Base-by-base conservation (phyloP, 2,329 filamentous ascomycete genomes). In the Sclerotinia spermophila region DNA sequence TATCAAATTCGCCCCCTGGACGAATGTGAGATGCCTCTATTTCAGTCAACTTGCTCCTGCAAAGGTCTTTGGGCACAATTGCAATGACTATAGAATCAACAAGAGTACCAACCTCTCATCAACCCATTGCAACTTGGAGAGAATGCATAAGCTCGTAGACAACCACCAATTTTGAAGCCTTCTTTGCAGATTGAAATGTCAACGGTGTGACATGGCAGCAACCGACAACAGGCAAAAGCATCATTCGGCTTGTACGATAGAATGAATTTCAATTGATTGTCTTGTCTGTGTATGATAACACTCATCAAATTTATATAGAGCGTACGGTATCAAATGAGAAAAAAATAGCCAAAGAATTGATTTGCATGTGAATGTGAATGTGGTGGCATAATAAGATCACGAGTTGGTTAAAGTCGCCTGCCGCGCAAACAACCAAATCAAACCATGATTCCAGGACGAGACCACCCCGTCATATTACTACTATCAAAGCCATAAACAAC, bases 331-430 rank as follows among this genome's bases (percentile, higher is more conserved):
- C 33, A 19, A 15, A 59, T 8, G 0, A 33, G 40, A 45, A 45
- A 35, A 35, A 3, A 62, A 61, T 24, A 45, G 19, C 27, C 3
- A 15, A 38, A 27, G 51, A 1, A 0, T 24, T n/a, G 44, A 61
- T 61, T 61, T 61, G 42, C 58, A 42, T 60, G 35, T 65, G 30
- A 65, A 65, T 51, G 61, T 65, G 48, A 33, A n/a, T n/a, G n/a
- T n/a, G n/a, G n/a, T n/a, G n/a, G n/a, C n/a, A n/a, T n/a, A 0
- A 19, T 27, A 53, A 27, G n/a, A 53, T 53, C 62, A 66, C 62
- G 62, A 66, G 62, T 42, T 53, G 33, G 24, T 30, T 66, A 53
- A 65, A 65, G 62, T 65, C 45, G 62, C 62, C 62, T 65, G 62
- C 62, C 45, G 45, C 62, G 62, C 62, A 65, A 65, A 42, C 35